These are phyloP conservation scores for Strobilomyces echinocephalus DNA, from an alignment of 768 basidiomycete genomes.

Conservation along the genomic window DNA sequence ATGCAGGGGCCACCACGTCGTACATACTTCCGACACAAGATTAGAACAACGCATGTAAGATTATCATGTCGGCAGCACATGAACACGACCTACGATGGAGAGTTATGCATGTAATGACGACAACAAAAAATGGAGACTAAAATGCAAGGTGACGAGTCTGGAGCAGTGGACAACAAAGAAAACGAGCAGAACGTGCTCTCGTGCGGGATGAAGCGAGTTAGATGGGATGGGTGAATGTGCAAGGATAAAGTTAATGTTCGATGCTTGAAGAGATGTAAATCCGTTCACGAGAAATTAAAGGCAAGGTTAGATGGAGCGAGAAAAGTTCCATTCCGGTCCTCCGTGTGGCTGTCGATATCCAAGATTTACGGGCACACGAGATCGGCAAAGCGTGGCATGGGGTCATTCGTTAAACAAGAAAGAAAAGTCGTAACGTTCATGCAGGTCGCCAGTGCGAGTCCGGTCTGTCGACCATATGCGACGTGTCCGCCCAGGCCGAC, in stretches of 20 bases:
- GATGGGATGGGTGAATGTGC: background rate
- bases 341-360: slow-evolving; percentile 6
- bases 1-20: no score
- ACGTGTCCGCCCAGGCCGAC: slow-evolving; percentile 44
- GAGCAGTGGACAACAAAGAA: background rate
- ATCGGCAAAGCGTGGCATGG: background rate
- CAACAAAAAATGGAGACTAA: slow-evolving; percentile 2
- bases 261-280: slow-evolving; percentile 13
- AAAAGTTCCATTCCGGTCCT: slow-evolving; percentile 7
- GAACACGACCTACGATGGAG: background rate
- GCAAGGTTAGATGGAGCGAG: background rate
- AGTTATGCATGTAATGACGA: slow-evolving; percentile 7
- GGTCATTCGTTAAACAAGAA: background rate
- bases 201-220: background rate
- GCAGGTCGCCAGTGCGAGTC: slow-evolving; percentile 36
- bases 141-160: background rate
- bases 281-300: background rate
- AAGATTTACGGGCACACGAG: slow-evolving; percentile 5
- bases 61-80: slow-evolving; percentile 9
- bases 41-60: slow-evolving; percentile 1
- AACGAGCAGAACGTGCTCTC: background rate
- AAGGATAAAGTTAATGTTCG: slow-evolving; percentile 16
- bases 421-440: slow-evolving; percentile 19
- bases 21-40: background rate
- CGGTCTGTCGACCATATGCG: slow-evolving; percentile 42